Percentiles rank a stretch among this genome's conserved stretches.
Evolutionary conservation across 2,329 filamentous ascomycete species (phyloP).

Genomic region (Verticillium tricorpus): DNA sequence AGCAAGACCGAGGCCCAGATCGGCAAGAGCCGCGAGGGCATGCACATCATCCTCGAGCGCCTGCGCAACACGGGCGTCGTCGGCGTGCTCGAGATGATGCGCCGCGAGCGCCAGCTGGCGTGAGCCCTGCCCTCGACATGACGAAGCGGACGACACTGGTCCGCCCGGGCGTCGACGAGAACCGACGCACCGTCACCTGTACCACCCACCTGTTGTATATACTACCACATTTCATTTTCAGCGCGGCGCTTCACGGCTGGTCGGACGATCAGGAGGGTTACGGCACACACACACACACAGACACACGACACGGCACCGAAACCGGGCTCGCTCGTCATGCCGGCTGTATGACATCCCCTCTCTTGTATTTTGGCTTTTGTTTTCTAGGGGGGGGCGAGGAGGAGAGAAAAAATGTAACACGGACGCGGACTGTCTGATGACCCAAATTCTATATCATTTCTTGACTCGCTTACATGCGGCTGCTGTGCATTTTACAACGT

Average conservation of each 20-base stretch:
- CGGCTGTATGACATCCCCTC: conserved; percentile 31
- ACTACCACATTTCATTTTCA: conserved; percentile 5
- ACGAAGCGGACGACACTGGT: neutral
- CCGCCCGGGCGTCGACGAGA: neutral
- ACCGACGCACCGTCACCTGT: neutral
- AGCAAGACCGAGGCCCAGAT: conserved; percentile 74
- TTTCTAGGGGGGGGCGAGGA: neutral
- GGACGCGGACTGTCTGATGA: neutral
- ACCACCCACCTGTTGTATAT: conserved; percentile 12
- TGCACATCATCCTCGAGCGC: conserved; percentile 75
- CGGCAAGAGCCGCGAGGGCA: conserved; percentile 76
- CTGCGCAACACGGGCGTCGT: conserved; percentile 55
- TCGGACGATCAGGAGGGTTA: neutral
- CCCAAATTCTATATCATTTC: neutral
- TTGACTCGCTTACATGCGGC: neutral
- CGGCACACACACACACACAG: too few species aligned
- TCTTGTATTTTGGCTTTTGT: conserved; percentile 24
- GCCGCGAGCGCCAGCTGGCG: conserved; percentile 30
- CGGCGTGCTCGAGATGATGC: conserved; percentile 52
- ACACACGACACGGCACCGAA: conserved; percentile 7
- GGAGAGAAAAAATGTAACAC: neutral
- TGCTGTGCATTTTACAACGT: neutral
- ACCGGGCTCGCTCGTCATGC: conserved; percentile 10
- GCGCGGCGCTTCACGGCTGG: conserved; percentile 2
- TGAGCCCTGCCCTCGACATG: neutral